Percentiles rank a stretch among this genome's conserved stretches.
These are phyloP conservation scores for Piper longum DNA, from an alignment of 164 flowering plant species.

Conservation along the genomic window DNA sequence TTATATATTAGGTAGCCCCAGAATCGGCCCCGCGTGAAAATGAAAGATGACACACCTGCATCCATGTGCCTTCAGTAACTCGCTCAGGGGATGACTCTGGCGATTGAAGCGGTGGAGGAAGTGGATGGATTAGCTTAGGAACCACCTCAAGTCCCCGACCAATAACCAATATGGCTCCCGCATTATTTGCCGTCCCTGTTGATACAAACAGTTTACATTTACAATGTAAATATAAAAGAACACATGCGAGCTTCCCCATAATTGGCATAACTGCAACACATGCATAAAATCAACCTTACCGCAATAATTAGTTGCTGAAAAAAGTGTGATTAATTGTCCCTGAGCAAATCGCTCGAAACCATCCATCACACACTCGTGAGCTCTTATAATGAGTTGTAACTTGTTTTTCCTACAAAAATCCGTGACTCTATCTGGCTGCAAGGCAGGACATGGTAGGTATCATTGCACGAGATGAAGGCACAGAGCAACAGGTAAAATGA, in stretches of 20 bases:
- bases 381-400: conserved; percentile 90
- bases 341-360: conserved; percentile 98
- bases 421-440: conserved; percentile 94
- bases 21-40: neutral
- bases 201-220: conserved; percentile 1
- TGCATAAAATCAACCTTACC: conserved; percentile 26
- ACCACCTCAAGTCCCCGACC: conserved; percentile 92
- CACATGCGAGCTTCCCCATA: neutral
- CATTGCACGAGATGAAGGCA: neutral
- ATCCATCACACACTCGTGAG: conserved; percentile 99
- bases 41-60: conserved; percentile 46
- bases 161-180: conserved; percentile 85
- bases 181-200: conserved; percentile 94
- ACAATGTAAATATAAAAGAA: conserved; percentile 3
- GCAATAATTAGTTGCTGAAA: conserved; percentile 97
- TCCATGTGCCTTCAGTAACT: conserved; percentile 63
- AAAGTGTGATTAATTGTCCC: conserved; percentile 92
- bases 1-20: too few relatives aligned
- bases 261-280: neutral
- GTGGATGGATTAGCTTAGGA: conserved; percentile 93
- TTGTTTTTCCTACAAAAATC: conserved; percentile 95
- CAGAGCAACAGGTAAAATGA: neutral
- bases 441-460: neutral
- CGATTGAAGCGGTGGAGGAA: conserved; percentile 93
- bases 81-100: conserved; percentile 94